Evolutionary conservation across 2,329 filamentous ascomycete species (phyloP).

Genomic region (Zasmidium cellare): DNA sequence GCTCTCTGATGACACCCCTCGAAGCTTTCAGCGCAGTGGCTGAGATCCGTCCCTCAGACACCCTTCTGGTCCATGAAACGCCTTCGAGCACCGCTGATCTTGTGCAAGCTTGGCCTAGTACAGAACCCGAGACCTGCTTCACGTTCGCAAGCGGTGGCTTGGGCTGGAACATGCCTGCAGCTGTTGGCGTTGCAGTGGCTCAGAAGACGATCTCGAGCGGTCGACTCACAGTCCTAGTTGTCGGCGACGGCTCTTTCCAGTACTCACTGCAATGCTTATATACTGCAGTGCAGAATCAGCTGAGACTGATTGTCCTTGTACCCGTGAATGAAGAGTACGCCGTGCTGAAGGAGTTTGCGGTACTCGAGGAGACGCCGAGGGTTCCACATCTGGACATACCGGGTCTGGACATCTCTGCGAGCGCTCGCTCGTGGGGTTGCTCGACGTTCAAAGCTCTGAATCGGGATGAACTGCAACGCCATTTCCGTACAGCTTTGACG

Average conservation of each 20-base stretch:
- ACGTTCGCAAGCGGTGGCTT: not conserved
- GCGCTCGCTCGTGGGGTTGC: not conserved
- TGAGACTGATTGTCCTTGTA: conserved; percentile 5
- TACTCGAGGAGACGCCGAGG: conserved; percentile 5
- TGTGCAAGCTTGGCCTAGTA: not conserved
- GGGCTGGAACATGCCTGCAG: not conserved
- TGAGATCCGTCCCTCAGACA: not conserved
- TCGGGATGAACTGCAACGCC: not conserved
- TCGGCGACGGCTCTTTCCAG: conserved; percentile 5
- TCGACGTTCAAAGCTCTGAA: not conserved
- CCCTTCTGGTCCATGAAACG: not conserved
- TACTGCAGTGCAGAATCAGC: not conserved
- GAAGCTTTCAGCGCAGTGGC: not conserved
- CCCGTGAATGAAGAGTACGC: conserved; percentile 8
- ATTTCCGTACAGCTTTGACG: not conserved
- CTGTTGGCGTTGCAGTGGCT: not conserved
- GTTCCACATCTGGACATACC: conserved; percentile 6
- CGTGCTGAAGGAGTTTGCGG: conserved; percentile 7
- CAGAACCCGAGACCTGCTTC: not conserved
- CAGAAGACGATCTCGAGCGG: not conserved
- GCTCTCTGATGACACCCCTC: not conserved
- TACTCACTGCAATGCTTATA: conserved; percentile 7
- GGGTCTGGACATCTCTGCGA: conserved; percentile 2
- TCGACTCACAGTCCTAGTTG: not conserved
- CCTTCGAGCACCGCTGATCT: not conserved